Evolutionary conservation across 2,329 filamentous ascomycete species (phyloP), one percentile per base, ranked within the genome.

Genomic region (Didymella arachidicola): DNA sequence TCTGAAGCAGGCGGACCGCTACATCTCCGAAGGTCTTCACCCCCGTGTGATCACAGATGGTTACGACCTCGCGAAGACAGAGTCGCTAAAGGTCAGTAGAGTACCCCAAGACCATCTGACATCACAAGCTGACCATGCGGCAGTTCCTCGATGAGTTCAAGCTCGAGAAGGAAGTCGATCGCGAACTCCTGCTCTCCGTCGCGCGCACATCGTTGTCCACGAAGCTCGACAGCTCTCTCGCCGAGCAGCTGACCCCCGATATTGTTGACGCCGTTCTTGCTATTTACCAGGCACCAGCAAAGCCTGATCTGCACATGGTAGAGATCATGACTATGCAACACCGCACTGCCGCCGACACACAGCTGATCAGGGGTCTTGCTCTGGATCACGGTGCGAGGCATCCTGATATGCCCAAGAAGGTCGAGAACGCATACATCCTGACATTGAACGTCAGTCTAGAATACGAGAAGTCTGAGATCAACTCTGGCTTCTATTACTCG

Each of bases 311-410:
- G 73, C 94, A 98, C 83, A 99, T 99, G 95, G 86, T 99, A 67
- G 95, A 99, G 81, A 98, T 99, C 72, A 99, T 99, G 95, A 98
- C 96, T 78, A 98, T 99, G 94, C 95, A 99, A 82, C 95, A 99
- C 82, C 91, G 94, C 69, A 93, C 92, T 51, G 93, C 94, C 59
- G 92, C 95, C 30, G 95, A 99, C 79, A 99, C 95, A 57, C 93
- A 97, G 79, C 87, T 99, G 59, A 97, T 99, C 78, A 88, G 91
- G 65, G 95, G 95, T 60, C 84, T 99, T 58, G 95, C 92, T 10
- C 83, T 99, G 61, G 95, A 99, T 73, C 95, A 99, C 78, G 95
- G 95, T 67, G 93, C 95, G 12, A 87, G 95, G 74, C 95, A 99
- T 80, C 95, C 95, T 3, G 95, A 99, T 75, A 99, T 99, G 95